Evolutionary conservation across 768 basidiomycete species (phyloP), one percentile per base, ranked within the genome.

Genomic region (Phaeotremella skinneri): DNA sequence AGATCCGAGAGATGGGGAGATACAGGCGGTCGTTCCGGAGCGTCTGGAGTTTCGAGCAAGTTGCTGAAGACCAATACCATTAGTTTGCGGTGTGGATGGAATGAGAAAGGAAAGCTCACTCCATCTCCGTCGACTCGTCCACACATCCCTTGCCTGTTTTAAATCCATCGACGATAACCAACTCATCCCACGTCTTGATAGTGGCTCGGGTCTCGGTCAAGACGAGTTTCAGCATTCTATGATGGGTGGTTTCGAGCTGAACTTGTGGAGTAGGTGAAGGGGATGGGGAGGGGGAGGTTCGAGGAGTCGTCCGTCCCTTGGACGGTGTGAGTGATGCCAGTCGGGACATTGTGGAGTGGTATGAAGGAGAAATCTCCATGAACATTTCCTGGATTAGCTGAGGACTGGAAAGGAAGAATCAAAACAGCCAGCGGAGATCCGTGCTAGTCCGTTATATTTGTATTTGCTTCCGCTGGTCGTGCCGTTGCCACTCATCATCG

Each of bases 81-180:
- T n/a, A n/a, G 20, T 27, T 49, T 50, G 21, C 27, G 27, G n/a
- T 3, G 39, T 59, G 21, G 53, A 30, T 37, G 21, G 23, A 45
- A 41, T 20, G 4, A 42, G 27, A 42, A 23, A 4, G 47, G 47
- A 56, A 54, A 43, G 43, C 85, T 67, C 79, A 92, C 91, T 90
- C 87, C 61, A 94, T 81, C 69, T 90, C 88, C 16, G 91, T 94
- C 20, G 88, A 81, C 17, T 87, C 78, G 68, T 93, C 89, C 2
- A 90, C 82, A 31, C 91, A 79, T 53, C 80, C 83, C 59, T 82
- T 85, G 6, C 83, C 84, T n/a, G 87, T 83, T 64, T 85, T 89
- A 37, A 90, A 77, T 6, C 91, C 91, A 69, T 93, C 90, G 14
- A 86, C 69, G 9, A 87, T 80, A 0, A 91, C 85, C 43, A 92